phyloP scores from a whole-genome alignment of 495 filamentous ascomycete species.

The Hypoxylon fuscum region DNA sequence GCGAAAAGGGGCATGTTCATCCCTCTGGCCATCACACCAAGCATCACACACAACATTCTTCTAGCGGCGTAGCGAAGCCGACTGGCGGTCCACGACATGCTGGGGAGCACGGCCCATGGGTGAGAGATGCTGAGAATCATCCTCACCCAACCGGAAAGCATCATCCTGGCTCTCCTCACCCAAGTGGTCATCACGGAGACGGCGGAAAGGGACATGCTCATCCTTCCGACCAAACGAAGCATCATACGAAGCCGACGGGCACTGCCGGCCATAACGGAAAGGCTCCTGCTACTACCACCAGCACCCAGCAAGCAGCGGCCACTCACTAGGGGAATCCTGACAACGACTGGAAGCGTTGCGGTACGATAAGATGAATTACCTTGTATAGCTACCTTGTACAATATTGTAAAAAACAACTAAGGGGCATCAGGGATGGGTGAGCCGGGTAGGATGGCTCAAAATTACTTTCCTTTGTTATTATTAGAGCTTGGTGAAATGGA shows the following conservation, averaged over 20 bases:
- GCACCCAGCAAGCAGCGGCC: too few species aligned
- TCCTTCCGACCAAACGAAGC: too few species aligned
- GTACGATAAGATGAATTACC: background rate
- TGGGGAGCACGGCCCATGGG: background rate
- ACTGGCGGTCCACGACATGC: too few species aligned
- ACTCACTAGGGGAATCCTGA: too few species aligned
- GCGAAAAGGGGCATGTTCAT: too few species aligned
- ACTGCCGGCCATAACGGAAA: too few species aligned
- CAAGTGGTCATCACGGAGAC: background rate
- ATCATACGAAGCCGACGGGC: too few species aligned
- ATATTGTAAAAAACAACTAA: background rate
- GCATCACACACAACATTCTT: too few species aligned
- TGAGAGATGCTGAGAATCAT: too few species aligned
- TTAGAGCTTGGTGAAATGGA: background rate
- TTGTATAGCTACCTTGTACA: background rate
- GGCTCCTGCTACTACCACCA: too few species aligned
- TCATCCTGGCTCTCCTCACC: background rate
- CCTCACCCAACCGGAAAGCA: background rate
- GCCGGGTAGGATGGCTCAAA: background rate
- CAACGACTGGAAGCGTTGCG: background rate
- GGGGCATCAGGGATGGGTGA: background rate
- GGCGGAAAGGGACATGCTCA: conserved; percentile 2
- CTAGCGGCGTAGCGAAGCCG: too few species aligned
- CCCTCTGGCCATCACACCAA: too few species aligned
- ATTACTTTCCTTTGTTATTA: background rate